Base-by-base conservation (phyloP, 805 yeast genomes). In the Pichia paraexigua region DNA sequence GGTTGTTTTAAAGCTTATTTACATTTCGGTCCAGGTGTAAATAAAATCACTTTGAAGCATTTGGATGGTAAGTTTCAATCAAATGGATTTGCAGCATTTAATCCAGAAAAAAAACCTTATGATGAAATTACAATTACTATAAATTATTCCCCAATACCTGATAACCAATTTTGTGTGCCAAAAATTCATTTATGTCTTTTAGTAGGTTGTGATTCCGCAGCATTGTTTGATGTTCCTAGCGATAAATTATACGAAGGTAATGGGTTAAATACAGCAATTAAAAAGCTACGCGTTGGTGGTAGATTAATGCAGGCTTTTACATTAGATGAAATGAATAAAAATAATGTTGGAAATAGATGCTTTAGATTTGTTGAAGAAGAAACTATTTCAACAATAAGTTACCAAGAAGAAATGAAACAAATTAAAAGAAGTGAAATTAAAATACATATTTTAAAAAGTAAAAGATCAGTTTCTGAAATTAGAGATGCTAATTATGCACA, bases 231-330 rank as follows among this genome's bases (percentile, higher is more conserved):
- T 60, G 77, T 87, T 56, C 90, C 95, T 0, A 53, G 63, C 2
- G 73, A 76, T 56, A 75, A 72, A 48, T 57, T 63, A 22, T 65
- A 72, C 32, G 94, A 87, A 57, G 84, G 83, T 2, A 82, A 87
- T 54, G 79, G 74, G 15, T 58, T 91, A 22, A 82, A 82, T n/a
- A 64, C 82, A 6, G 96, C 96, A 1, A 70, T 86, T 20, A 73
- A 71, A 56, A 88, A 88, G 63, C 64, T 92, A 56, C 79, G 94
- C 59, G 79, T 89, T 54, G 96, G 87, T 4, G 95, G 86, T 5
- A 75, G 96, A 58, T 66, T 91, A 66, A 87, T 88, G 95, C 92
- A 88, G 60, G 95, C 96, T 0, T 90, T 78, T 65, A 91, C 97
- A 0, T 82, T 81, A 59, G 97, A 91, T 58, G 96, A 90, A 63